Evolutionary conservation across 2,329 filamentous ascomycete species (phyloP), one percentile per base, ranked within the genome.

Genomic region (Aspergillus sp.): DNA sequence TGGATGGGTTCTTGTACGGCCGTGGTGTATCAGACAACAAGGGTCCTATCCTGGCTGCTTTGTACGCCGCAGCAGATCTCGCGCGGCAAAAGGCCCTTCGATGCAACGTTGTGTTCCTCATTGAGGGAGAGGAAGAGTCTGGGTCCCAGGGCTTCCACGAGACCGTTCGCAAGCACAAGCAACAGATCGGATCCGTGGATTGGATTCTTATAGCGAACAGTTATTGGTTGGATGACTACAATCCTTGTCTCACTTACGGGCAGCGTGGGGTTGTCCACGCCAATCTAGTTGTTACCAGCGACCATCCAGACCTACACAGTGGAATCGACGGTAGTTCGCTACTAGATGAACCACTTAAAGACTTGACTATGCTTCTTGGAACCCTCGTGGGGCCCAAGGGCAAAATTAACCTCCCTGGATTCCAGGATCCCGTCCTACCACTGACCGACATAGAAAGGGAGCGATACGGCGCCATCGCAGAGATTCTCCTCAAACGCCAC

Each of bases 11-110:
- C 71, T 80, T 98, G 2, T 98, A 99, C 63, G 95, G 95, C 2
- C 89, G 95, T 66, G 95, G 95, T n/a, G 90, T 96, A 13, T 96
- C 92, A 48, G 95, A 99, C 74, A 98, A 99, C 78, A 99, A 99
- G 73, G 95, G 96, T 0, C 95, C 95, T 0, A 91, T 97, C 59
- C 85, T 99, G 68, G 93, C 96, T 2, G 95, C 95, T 1, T 82
- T 99, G 0, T 98, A 96, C 69, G 95, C 93, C 0, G 93, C 96
- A 1, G 91, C 93, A 0, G 93, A 98, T 66, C 79, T 99, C 3
- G 86, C 90, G 62, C 88, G 93, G 62, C 86, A 89, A n/a, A 91
- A 96, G 66, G 83, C 85, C 17, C 81, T 99, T 1, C 88, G 89
- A 52, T 92, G 92, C 39, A 93, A 99, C 65, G 88, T 99, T 55